Conservation (phyloP, 2,329 filamentous ascomycete genomes). For the Neofusicoccum cordaticola region DNA sequence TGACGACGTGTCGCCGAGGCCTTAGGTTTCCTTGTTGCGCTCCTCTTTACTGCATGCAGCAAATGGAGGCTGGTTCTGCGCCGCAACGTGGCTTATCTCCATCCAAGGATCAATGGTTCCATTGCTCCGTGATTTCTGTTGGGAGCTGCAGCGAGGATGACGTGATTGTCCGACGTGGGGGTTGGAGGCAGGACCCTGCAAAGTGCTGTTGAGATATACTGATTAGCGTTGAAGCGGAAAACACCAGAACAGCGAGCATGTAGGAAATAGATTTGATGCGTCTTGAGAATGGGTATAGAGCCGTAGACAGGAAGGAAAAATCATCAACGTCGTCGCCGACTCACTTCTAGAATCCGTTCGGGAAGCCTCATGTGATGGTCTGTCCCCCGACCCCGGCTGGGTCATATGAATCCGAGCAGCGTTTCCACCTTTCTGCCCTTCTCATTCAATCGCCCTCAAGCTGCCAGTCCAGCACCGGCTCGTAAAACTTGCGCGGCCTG, state of each 20-base stretch:
- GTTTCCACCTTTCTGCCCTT: neutral
- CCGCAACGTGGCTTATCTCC: neutral
- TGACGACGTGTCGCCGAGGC: neutral
- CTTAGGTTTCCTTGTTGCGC: neutral
- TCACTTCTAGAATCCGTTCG: neutral
- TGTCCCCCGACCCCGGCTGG: too few relatives aligned
- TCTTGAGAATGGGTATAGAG: neutral
- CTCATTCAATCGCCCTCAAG: neutral
- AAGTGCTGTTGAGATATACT: neutral
- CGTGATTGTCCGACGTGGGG: neutral
- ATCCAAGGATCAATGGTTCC: neutral
- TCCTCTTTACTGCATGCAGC: neutral
- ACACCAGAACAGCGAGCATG: neutral
- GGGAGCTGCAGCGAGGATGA: neutral
- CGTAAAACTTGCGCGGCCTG: slow-evolving; percentile 14
- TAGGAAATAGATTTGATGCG: neutral
- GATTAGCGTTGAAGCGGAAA: neutral
- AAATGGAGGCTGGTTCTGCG: neutral
- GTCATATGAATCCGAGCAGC: too few relatives aligned
- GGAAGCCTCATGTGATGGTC: neutral
- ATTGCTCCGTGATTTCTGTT: neutral
- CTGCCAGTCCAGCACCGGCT: slow-evolving; percentile 17
- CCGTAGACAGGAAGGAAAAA: neutral
- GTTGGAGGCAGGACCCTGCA: neutral
- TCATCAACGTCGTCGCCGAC: neutral